These are phyloP conservation scores for Podospora appendiculata DNA, from an alignment of 495 filamentous ascomycete genomes.

Conservation along the genomic window DNA sequence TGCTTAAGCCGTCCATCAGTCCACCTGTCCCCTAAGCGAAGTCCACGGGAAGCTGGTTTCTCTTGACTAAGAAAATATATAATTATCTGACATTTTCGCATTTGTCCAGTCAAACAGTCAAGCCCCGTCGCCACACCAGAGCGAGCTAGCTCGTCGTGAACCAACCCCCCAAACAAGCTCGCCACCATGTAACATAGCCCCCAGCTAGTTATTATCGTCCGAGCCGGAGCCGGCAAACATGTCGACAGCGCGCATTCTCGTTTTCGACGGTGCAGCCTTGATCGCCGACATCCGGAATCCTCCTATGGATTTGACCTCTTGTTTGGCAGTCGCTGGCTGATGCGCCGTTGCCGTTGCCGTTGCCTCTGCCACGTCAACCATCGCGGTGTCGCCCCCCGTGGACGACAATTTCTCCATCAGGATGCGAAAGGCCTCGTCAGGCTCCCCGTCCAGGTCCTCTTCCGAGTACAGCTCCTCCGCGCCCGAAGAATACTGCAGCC, in stretches of 20 bases:
- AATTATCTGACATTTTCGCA: too few species aligned
- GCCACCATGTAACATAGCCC: not conserved
- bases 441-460: slow-evolving; percentile 21
- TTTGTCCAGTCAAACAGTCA: too few species aligned
- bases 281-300: slow-evolving; percentile 21
- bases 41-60: too few species aligned
- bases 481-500: slow-evolving; percentile 15
- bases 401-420: not conserved
- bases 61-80: too few species aligned
- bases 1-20: too few species aligned
- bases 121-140: too few species aligned
- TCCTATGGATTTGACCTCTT: slow-evolving; percentile 11
- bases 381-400: slow-evolving; percentile 5
- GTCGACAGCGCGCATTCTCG: slow-evolving; percentile 78
- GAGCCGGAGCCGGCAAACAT: slow-evolving; percentile 76
- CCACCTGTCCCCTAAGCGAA: too few species aligned
- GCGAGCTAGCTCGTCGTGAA: too few species aligned
- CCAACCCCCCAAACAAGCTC: too few species aligned
- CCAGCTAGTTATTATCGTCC: slow-evolving; percentile 22
- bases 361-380: not conserved
- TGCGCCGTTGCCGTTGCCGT: slow-evolving; percentile 8
- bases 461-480: slow-evolving; percentile 18
- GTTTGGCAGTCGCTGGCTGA: slow-evolving; percentile 10
- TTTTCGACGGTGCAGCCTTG: slow-evolving; percentile 25
- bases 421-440: slow-evolving; percentile 11